These are phyloP conservation scores for Phaeoacremonium minimum DNA, from an alignment of 2,329 filamentous ascomycete species.

Conservation along the genomic window DNA sequence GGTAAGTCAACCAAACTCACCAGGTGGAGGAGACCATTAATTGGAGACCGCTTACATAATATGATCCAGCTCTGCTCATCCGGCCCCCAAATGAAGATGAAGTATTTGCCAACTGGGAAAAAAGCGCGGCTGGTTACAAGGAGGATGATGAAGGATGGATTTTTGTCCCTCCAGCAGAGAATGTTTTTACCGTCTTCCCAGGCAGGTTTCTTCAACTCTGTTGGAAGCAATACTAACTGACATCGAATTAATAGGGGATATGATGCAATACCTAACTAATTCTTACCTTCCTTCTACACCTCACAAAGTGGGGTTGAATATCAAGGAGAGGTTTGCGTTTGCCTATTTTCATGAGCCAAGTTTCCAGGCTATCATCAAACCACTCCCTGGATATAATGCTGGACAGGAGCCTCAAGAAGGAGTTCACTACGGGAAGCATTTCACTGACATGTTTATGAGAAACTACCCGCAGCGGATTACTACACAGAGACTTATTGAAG, in stretches of 20 bases:
- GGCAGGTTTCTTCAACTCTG: conserved; percentile 22
- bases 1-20: conserved; percentile 22
- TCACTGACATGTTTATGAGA: conserved; percentile 45
- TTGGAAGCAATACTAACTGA: neutral
- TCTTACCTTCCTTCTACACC: conserved; percentile 39
- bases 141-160: conserved; percentile 42
- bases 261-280: conserved; percentile 47
- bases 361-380: conserved; percentile 38
- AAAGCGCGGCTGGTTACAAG: conserved; percentile 34
- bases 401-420: conserved; percentile 25
- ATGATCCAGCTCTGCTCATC: conserved; percentile 41
- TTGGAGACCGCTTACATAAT: too few relatives aligned
- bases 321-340: conserved; percentile 39
- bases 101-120: conserved; percentile 38
- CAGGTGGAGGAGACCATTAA: neutral
- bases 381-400: conserved; percentile 31
- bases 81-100: conserved; percentile 35
- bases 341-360: conserved; percentile 49
- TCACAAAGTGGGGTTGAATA: conserved; percentile 47
- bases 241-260: conserved; percentile 34
- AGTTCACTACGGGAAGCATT: conserved; percentile 47
- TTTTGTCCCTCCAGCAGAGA: conserved; percentile 38
- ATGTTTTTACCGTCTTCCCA: conserved; percentile 45
- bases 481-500: conserved; percentile 28
- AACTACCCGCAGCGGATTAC: conserved; percentile 44